Evolutionary conservation across 2,329 filamentous ascomycete species (phyloP).

Genomic region (Colletotrichum phormii): DNA sequence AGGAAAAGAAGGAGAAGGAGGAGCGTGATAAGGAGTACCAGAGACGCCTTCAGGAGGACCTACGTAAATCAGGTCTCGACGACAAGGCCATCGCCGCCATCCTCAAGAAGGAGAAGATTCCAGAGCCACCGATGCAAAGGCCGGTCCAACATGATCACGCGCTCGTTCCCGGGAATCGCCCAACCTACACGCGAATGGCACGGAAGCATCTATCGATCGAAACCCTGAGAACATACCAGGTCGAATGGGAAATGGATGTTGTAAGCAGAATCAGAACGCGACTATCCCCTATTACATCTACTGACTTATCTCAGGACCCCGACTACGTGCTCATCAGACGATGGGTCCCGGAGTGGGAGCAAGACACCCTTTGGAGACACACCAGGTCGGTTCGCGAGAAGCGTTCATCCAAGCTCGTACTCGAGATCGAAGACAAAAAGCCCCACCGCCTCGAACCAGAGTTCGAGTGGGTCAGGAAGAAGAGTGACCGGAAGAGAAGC

Average conservation of each 20-base stretch:
- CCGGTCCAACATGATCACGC: background rate
- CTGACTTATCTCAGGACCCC: slow-evolving; percentile 61
- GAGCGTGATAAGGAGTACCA: slow-evolving; percentile 65
- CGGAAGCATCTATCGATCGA: slow-evolving; percentile 71
- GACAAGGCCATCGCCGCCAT: slow-evolving; percentile 70
- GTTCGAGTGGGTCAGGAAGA: slow-evolving; percentile 70
- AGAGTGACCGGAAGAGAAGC: slow-evolving; percentile 63
- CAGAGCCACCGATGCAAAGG: slow-evolving; percentile 40
- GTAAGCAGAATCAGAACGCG: slow-evolving; percentile 51
- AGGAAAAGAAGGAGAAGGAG: slow-evolving; percentile 61
- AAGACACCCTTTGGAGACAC: slow-evolving; percentile 79
- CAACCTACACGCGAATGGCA: slow-evolving; percentile 74
- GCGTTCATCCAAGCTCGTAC: slow-evolving; percentile 55
- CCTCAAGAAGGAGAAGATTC: slow-evolving; percentile 65
- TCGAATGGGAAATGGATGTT: slow-evolving; percentile 68
- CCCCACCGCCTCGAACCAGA: slow-evolving; percentile 57
- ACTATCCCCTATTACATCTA: background rate
- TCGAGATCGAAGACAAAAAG: slow-evolving; percentile 59
- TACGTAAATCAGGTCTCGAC: slow-evolving; percentile 68
- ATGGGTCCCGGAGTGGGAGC: slow-evolving; percentile 78
- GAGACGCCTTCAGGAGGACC: slow-evolving; percentile 66
- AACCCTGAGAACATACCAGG: slow-evolving; percentile 65
- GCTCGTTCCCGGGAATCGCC: slow-evolving; percentile 46
- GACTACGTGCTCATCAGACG: slow-evolving; percentile 80
- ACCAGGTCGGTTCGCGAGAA: slow-evolving; percentile 73